Conservation (phyloP, 331 rosid genomes). For the Phaseolus coccineus region DNA sequence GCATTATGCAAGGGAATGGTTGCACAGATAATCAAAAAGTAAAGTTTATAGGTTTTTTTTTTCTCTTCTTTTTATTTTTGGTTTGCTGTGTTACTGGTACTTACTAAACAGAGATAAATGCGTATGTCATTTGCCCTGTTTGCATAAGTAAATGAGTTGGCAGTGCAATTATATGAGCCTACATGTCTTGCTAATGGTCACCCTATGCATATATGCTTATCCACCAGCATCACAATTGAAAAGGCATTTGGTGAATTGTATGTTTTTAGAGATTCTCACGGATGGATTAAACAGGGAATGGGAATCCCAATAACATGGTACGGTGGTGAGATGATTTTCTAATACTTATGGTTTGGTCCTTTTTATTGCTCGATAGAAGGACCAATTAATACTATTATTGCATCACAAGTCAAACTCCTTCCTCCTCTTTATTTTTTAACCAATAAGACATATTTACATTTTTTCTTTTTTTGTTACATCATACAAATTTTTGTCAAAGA, state of each 20-base stretch:
- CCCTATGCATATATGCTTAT: constrained; percentile 22
- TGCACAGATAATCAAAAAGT: not conserved
- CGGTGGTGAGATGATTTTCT: constrained; percentile 5
- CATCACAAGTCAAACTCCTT: constrained; percentile 24
- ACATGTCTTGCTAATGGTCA: constrained; percentile 37
- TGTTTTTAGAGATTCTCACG: constrained; percentile 32
- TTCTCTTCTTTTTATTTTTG: not conserved
- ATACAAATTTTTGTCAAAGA: no score
- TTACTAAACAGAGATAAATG: no score
- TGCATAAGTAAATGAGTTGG: constrained; percentile 32
- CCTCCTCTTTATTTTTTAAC: not conserved
- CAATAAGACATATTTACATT: not conserved
- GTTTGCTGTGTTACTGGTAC: no score
- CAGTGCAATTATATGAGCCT: constrained; percentile 44
- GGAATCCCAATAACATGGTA: constrained; percentile 43
- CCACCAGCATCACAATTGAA: constrained; percentile 38
- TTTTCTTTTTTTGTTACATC: no score
- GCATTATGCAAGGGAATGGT: constrained; percentile 2
- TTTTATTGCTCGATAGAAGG: not conserved
- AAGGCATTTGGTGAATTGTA: constrained; percentile 1
- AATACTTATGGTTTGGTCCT: constrained; percentile 17
- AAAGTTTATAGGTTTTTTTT: not conserved
- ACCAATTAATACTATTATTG: constrained; percentile 16
- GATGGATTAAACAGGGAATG: constrained; percentile 27
- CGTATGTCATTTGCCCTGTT: not conserved